These are phyloP conservation scores for Apostasia ramifera DNA, from an alignment of 106 monocot species.

Conservation along the genomic window DNA sequence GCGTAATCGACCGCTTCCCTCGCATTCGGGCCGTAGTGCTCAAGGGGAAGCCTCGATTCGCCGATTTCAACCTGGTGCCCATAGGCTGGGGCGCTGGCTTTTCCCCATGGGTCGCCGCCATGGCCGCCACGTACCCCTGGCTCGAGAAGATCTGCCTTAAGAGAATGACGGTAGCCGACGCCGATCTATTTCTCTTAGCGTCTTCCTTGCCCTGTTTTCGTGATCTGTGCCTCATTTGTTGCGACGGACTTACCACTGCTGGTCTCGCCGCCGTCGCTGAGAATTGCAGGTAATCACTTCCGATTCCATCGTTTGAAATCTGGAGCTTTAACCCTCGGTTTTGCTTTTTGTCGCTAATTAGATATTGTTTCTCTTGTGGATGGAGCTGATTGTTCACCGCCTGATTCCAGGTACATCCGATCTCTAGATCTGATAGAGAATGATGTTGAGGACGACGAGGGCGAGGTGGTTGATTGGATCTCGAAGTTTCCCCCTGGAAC, in stretches of 20 bases:
- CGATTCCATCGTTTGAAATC: not conserved
- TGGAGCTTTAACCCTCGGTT: no score
- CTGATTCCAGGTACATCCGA: slow-evolving; percentile 43
- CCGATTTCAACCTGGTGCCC: slow-evolving; percentile 75
- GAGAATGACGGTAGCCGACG: slow-evolving; percentile 60
- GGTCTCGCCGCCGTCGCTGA: slow-evolving; percentile 66
- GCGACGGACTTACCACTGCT: slow-evolving; percentile 62
- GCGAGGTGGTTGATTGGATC: slow-evolving; percentile 56
- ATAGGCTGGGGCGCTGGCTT: slow-evolving; percentile 58
- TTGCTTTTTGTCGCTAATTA: not conserved
- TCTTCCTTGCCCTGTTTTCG: slow-evolving; percentile 32
- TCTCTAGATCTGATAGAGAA: slow-evolving; percentile 79
- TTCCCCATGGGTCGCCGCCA: slow-evolving; percentile 38
- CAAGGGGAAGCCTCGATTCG: slow-evolving; percentile 52
- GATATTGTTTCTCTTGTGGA: not conserved
- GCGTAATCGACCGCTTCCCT: slow-evolving; percentile 43
- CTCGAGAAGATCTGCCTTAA: slow-evolving; percentile 69
- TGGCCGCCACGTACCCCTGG: slow-evolving; percentile 32
- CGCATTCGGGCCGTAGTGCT: slow-evolving; percentile 14
- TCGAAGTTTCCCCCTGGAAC: slow-evolving; percentile 48
- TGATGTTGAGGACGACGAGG: slow-evolving; percentile 53
- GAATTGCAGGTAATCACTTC: slow-evolving; percentile 47
- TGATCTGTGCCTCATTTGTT: slow-evolving; percentile 53
- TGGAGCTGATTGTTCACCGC: not conserved
- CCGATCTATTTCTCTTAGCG: slow-evolving; percentile 33